Evolutionary conservation across 2,329 filamentous ascomycete genomes (phyloP).

Genomic region (Trichoderma aggressivum): DNA sequence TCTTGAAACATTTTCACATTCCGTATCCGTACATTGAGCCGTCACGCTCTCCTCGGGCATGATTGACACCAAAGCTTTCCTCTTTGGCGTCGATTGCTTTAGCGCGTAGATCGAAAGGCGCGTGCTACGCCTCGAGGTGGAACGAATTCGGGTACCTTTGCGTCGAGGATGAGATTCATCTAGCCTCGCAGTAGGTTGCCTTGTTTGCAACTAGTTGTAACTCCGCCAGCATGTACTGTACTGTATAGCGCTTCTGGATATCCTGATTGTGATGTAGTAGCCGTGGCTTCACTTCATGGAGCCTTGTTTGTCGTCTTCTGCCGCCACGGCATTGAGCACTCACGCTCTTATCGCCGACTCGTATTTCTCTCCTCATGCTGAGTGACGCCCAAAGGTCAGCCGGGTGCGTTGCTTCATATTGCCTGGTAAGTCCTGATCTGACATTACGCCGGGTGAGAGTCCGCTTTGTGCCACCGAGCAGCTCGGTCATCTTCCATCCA

Average conservation of each 20-base stretch:
- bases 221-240: neutral
- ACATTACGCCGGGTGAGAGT: neutral
- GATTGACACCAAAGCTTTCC: neutral
- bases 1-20: constrained; percentile 1
- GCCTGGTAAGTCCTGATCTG: neutral
- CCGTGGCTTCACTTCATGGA: neutral
- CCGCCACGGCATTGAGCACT: neutral
- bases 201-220: neutral
- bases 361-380: neutral
- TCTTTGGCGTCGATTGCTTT: neutral
- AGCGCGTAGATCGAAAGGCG: neutral
- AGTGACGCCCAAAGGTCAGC: neutral
- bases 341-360: neutral
- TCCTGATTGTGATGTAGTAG: neutral
- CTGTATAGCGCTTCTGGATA: neutral
- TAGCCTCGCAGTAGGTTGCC: neutral
- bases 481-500: constrained; percentile 11
- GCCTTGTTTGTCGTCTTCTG: neutral
- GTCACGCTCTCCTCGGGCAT: neutral
- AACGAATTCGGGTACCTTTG: neutral
- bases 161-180: neutral
- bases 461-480: neutral
- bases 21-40: constrained; percentile 5
- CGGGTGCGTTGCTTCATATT: neutral
- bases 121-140: neutral